Evolutionary conservation across 1,139 yeast species (phyloP), one percentile per base, ranked within the genome.

Genomic region (Candida gigantensis): DNA sequence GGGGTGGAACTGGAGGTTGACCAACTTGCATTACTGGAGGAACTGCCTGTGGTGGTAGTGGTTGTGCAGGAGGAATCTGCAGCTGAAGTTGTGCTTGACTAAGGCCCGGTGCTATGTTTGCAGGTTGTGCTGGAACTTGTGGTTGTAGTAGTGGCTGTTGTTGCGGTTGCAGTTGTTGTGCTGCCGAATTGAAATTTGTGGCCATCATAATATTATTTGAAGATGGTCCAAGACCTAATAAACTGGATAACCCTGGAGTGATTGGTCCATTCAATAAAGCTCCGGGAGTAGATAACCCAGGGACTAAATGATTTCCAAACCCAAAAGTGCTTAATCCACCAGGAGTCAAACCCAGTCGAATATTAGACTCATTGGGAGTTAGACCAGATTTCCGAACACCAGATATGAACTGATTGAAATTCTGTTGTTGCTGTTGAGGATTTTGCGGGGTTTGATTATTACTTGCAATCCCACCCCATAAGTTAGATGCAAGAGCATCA

Each of bases 311-410:
- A 35, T 51, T 54, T 17, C 57, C 65, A 45, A 67, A 65, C n/a
- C 59, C 59, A 46, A 65, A 66, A 30, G 53, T 57, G 33, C 45
- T 51, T 30, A 56, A 43, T 1, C 64, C 63, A 0, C 73, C 72
- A 3, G 74, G 74, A 0, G 89, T 81, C 24, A 82, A 56, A 0
- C 90, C 90, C 0, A 85, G 69, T 43, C 92, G 67, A 32, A 83
- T 45, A 36, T 77, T 71, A 4, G 84, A 77, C 51, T 82, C 89
- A 55, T 79, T 82, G 5, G 90, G 88, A 0, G 88, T 80, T 29
- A 83, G 60, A 0, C 87, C 89, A 0, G 83, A 67, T 46, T 80
- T 73, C 23, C 74, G 58, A 39, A 62, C 47, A 35, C 55, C 57
- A 40, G 61, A 58, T 24, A 60, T 52, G 44, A 62, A 60, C 46